phyloP scores from a whole-genome alignment of 2,329 filamentous ascomycete species.

The Sporothrix brunneoviolacea region DNA sequence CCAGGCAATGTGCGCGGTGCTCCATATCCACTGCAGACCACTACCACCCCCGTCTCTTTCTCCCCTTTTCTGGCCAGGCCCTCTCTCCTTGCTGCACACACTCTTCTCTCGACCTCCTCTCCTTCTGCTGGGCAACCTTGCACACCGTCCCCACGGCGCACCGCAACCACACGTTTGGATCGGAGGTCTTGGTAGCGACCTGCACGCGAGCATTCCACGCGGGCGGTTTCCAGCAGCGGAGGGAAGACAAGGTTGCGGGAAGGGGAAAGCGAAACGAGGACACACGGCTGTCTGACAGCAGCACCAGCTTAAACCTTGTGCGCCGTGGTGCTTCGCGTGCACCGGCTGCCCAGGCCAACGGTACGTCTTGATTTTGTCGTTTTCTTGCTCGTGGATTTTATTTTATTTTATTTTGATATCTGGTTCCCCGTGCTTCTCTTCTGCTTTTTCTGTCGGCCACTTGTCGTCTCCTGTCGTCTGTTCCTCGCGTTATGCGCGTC shows the following conservation, averaged over 20 bases:
- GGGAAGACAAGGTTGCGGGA: not conserved
- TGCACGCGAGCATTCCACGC: constrained; percentile 7
- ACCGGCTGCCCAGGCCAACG: not conserved
- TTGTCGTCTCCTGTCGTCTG: not conserved
- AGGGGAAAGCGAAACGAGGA: constrained; percentile 1
- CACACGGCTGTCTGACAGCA: not conserved
- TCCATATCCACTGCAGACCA: not conserved
- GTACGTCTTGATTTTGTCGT: not conserved
- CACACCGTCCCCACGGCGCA: too few species aligned
- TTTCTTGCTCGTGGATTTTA: too few species aligned
- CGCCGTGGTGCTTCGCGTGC: not conserved
- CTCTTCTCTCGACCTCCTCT: too few species aligned
- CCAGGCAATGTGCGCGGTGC: constrained; percentile 4
- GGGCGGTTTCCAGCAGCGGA: not conserved
- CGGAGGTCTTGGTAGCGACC: too few species aligned
- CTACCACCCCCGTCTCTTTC: too few species aligned
- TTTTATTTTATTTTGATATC: too few species aligned
- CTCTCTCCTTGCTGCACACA: too few species aligned
- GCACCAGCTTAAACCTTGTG: not conserved
- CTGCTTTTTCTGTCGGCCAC: too few species aligned
- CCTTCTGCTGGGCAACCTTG: too few species aligned
- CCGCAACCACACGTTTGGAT: too few species aligned
- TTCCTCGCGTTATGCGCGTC: not conserved
- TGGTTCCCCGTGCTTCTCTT: too few species aligned
- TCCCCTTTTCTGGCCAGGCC: not conserved